A percentile compares a stretch with the other conserved stretches of the same genome.
These are phyloP conservation scores for Cylindrotheca fusiformis DNA, from an alignment of 108 stramenopile genomes.

Conservation along the genomic window DNA sequence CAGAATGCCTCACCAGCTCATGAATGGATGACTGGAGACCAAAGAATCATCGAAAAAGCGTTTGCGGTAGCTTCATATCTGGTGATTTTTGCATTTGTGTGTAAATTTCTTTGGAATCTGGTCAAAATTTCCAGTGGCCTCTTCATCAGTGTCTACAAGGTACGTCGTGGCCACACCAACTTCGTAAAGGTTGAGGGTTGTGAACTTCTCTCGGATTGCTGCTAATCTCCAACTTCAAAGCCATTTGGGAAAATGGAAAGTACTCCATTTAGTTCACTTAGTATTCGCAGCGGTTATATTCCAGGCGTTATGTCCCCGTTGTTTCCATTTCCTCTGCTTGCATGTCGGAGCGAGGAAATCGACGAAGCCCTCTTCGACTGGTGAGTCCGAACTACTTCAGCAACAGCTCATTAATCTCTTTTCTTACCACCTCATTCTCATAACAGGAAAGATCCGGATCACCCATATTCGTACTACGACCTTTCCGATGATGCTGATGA, in stretches of 20 bases:
- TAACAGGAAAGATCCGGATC: slow-evolving; percentile 47
- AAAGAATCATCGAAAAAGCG: slow-evolving; percentile 54
- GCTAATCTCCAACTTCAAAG: neutral
- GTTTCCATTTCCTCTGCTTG: slow-evolving; percentile 75
- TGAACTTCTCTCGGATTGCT: neutral
- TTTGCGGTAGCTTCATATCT: slow-evolving; percentile 57
- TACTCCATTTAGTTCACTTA: slow-evolving; percentile 57
- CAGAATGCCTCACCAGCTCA: slow-evolving; percentile 1
- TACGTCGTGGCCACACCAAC: neutral
- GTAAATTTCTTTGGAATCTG: slow-evolving; percentile 27
- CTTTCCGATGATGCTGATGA: slow-evolving; percentile 68
- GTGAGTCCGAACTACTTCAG: too few species aligned
- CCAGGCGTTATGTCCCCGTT: slow-evolving; percentile 58
- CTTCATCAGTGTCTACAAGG: slow-evolving; percentile 20
- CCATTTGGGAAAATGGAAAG: slow-evolving; percentile 45
- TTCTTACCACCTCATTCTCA: neutral
- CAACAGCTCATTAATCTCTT: too few species aligned
- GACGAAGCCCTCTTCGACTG: slow-evolving; percentile 69
- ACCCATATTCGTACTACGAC: slow-evolving; percentile 65
- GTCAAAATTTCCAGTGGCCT: neutral
- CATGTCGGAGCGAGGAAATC: slow-evolving; percentile 54
- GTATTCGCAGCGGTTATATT: slow-evolving; percentile 50
- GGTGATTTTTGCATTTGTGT: slow-evolving; percentile 10
- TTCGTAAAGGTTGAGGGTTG: too few species aligned
- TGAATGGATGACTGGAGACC: slow-evolving; percentile 75